Conservation (phyloP, 257 asterid species). For the Perilla frutescens region DNA sequence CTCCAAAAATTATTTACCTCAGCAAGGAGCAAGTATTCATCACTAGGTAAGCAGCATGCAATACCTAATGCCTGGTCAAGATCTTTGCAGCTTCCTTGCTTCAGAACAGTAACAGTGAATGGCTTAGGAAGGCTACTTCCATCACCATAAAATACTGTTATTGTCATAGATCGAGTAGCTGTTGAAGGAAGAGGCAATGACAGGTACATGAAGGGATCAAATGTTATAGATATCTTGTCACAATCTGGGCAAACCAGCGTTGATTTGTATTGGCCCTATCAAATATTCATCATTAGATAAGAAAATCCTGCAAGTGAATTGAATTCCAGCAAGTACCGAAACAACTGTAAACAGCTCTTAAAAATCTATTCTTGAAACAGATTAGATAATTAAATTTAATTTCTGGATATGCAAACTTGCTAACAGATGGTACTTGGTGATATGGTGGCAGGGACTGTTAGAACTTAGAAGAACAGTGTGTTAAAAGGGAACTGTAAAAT, state of each 20-base stretch:
- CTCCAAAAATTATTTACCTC: conserved; percentile 60
- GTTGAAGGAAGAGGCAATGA: conserved; percentile 96
- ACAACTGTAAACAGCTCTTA: background rate
- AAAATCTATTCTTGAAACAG: background rate
- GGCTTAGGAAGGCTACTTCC: conserved; percentile 96
- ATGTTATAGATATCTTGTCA: conserved; percentile 84
- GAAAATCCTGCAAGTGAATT: background rate
- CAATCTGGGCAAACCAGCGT: conserved; percentile 92
- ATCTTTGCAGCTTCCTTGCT: conserved; percentile 86
- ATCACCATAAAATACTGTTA: conserved; percentile 82
- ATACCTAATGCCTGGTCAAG: conserved; percentile 68
- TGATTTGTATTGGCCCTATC: conserved; percentile 96
- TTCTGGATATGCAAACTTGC: background rate
- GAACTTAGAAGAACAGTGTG: too few relatives aligned
- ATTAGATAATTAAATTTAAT: background rate
- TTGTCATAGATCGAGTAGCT: conserved; percentile 77
- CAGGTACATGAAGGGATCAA: conserved; percentile 97
- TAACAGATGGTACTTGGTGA: background rate
- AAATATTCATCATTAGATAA: conserved; percentile 33
- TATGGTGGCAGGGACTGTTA: background rate
- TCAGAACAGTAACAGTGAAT: conserved; percentile 74
- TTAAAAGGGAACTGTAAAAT: background rate
- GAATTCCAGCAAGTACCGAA: conserved; percentile 7
- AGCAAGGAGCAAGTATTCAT: conserved; percentile 87
- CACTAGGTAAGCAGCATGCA: conserved; percentile 69